phyloP scores from a whole-genome alignment of 805 yeast species.

The Ogataea ganodermae region DNA sequence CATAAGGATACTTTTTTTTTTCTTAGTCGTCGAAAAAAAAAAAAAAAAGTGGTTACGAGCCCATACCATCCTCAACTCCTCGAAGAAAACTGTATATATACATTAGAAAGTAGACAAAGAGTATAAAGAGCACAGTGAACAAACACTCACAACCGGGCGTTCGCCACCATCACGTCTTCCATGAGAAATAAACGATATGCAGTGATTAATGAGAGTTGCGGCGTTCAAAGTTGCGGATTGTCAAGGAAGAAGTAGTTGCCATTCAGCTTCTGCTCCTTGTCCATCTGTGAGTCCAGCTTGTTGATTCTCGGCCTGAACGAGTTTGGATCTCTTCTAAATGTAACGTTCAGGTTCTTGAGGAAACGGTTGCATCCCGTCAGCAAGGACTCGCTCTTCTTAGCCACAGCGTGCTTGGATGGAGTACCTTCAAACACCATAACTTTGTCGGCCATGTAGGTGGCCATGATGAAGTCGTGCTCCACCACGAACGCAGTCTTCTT shows the following conservation, averaged over 20 bases:
- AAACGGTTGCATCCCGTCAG: constrained; percentile 96
- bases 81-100: neutral
- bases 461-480: constrained; percentile 99
- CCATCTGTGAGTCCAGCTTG: constrained; percentile 98
- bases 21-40: neutral
- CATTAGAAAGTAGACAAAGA: neutral
- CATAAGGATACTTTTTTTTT: neutral
- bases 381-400: constrained; percentile 88
- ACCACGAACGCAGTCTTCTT: constrained; percentile 99
- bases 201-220: neutral
- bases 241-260: constrained; percentile 98
- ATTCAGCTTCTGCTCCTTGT: constrained; percentile 88
- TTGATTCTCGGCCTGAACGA: constrained; percentile 98
- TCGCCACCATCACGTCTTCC: neutral
- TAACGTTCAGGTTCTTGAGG: constrained; percentile 94
- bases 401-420: constrained; percentile 84
- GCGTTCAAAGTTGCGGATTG: constrained; percentile 42
- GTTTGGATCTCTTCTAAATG: constrained; percentile 98
- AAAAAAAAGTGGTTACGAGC: constrained; percentile 6
- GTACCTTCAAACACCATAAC: constrained; percentile 97
- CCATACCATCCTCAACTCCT: no score
- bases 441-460: constrained; percentile 97
- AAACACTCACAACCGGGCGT: neutral
- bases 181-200: neutral
- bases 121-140: neutral